These are phyloP conservation scores for Candida tetrigidarum DNA, from an alignment of 1,139 yeast species.

Conservation along the genomic window DNA sequence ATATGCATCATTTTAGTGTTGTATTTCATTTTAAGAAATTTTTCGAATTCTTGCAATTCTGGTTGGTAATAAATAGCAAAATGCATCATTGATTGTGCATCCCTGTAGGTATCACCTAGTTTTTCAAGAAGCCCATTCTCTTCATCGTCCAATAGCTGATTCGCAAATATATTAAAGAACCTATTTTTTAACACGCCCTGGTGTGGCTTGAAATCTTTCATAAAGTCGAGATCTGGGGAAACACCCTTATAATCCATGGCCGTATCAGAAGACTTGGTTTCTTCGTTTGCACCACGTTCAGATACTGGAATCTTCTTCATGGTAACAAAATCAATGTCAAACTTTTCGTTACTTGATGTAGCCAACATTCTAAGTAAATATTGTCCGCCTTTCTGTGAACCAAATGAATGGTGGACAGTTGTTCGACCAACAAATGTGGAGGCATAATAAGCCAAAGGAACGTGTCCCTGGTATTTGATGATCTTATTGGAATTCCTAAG, in stretches of 20 bases:
- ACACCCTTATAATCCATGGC: too few species aligned
- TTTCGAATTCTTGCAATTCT: constrained; percentile 1
- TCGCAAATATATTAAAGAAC: background rate
- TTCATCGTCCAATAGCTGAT: background rate
- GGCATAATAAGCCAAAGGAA: background rate
- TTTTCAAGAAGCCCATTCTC: background rate
- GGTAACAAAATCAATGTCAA: constrained; percentile 2
- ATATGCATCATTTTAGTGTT: background rate
- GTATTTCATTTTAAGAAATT: background rate
- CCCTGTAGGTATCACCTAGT: background rate
- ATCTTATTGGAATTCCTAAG: background rate
- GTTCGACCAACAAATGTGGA: background rate
- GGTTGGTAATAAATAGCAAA: background rate
- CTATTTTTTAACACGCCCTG: background rate
- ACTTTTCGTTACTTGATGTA: background rate
- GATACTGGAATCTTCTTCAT: too few species aligned
- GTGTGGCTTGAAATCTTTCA: background rate
- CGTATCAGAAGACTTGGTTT: too few species aligned
- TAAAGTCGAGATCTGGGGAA: background rate
- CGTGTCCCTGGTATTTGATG: background rate
- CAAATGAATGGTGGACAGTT: too few species aligned
- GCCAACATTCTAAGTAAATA: background rate
- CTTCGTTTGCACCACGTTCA: too few species aligned
- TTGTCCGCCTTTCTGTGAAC: too few species aligned
- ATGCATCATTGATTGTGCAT: background rate